phyloP scores from a whole-genome alignment of 257 asterid species.

The Fraxinus americana region DNA sequence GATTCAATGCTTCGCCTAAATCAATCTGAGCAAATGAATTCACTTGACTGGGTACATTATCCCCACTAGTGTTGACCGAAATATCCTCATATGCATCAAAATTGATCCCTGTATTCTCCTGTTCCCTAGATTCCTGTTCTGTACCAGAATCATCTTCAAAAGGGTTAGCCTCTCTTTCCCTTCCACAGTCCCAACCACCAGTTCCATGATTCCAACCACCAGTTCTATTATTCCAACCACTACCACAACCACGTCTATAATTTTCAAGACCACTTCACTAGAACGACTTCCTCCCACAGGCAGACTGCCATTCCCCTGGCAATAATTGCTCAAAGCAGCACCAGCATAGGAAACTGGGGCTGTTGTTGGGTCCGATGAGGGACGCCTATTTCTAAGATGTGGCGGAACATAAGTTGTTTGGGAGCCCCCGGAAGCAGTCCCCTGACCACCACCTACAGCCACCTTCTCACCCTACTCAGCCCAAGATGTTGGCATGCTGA shows the following conservation, averaged over 20 bases:
- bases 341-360: conserved; percentile 50
- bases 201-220: conserved; percentile 42
- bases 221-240: conserved; percentile 51
- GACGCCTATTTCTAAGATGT: conserved; percentile 80
- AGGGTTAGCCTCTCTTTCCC: conserved; percentile 73
- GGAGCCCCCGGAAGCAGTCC: conserved; percentile 38
- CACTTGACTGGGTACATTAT: conserved; percentile 58
- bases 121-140: conserved; percentile 42
- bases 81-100: conserved; percentile 68
- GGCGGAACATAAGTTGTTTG: conserved; percentile 78
- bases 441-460: conserved; percentile 49
- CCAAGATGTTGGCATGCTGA: conserved; percentile 82
- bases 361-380: conserved; percentile 45
- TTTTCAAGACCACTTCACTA: conserved; percentile 46
- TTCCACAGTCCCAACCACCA: conserved; percentile 65
- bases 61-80: conserved; percentile 65
- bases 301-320: conserved; percentile 42
- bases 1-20: conserved; percentile 59
- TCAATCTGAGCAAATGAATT: conserved; percentile 60
- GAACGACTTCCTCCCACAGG: conserved; percentile 41
- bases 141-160: conserved; percentile 41
- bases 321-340: conserved; percentile 42
- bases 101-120: conserved; percentile 57
- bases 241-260: conserved; percentile 46
- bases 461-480: conserved; percentile 70